Evolutionary conservation across 108 stramenopile species (phyloP), one percentile per base, ranked within the genome.

Genomic region (Skeletonema tropicum): DNA sequence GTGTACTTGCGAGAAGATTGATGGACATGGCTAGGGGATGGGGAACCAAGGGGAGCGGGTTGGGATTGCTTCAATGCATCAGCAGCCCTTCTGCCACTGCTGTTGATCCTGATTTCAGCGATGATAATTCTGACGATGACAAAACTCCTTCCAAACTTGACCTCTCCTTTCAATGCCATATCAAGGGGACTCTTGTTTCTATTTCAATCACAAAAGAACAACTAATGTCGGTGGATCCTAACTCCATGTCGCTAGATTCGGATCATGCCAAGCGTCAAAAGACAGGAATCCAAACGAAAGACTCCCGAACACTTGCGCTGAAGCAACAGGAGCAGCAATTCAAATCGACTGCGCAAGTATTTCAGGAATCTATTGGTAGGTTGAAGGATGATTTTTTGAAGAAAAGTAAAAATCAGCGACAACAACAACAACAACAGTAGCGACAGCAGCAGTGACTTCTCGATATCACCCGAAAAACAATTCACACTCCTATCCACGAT

Each of bases 21-120:
- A 80, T 90, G 70, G 83, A 80, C 9, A 76, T 96, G 57, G 87
- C 94, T 9, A 67, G 87, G 60, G 96, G 97, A 9, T 97, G 96
- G 96, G 96, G 96, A 0, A 86, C 87, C 31, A 87, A 90, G 36
- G 94, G 90, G 14, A 86, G 83, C 14, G 90, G 90, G 9, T 66
- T 95, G 48, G 94, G 96, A 33, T 86, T 97, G 45, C 79, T 72
- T 62, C 66, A 88, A 17, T 93, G 93, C 79, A 33, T 23, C 68
- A 57, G 57, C 36, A 42, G 26, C 29, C 60, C 26, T 57, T 32
- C 26, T 52, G 21, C 68, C 42, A 31, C 68, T 15, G 49, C 52
- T 13, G 60, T 60, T 1, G 31, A 33, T 25, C n/a, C 70, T 21
- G 21, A 55, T 23, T 23, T 55, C 52, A 55, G 52, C 23, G 52